Evolutionary conservation across 176 grass and related monocot species (phyloP), one percentile per base, ranked within the genome.

Genomic region (Bromus sterilis): DNA sequence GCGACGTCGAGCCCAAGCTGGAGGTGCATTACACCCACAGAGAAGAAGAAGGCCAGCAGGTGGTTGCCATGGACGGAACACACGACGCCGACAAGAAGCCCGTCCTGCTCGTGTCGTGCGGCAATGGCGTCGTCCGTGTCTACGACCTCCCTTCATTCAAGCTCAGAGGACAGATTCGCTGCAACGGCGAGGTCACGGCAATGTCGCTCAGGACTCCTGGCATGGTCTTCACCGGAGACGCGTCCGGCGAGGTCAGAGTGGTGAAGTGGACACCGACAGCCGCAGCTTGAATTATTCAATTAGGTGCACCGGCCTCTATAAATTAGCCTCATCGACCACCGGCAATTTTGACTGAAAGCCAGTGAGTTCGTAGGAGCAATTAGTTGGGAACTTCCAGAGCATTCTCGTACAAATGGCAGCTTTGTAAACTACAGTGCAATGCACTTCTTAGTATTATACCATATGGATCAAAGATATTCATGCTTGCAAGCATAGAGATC

Each of bases 81-180:
- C 56, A 69, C 33, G 82, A 77, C 36, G 42, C 74, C 7, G 24
- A 58, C 59, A 33, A 34, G 73, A 67, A 77, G 62, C 82, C 82
- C 26, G 62, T 77, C 24, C 74, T 78, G 61, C 44, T 77, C 1
- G 62, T 84, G 4, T 41, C 82, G 35, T 46, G 82, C 46, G 11
- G 82, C 12, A 74, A 59, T 4, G 74, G 74, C 49, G 2, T 58
- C 25, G 28, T 84, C 46, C 82, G 62, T 14, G 13, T 78, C n/a
- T 78, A 61, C 37, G 74, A 85, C 53, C 75, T 85, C 36, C 83
- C 75, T 11, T 71, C 83, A 9, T 16, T 85, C 9, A 32, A 78
- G 21, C 44, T 0, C 4, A 78, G 83, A 71, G 83, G 83, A 5
- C 26, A 10, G 14, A 78, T 78, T 35, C 28, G 1, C 28, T 61